These are phyloP conservation scores for Rhodotorula sp. DNA, from an alignment of 1,284 basidiomycete species.

Conservation along the genomic window DNA sequence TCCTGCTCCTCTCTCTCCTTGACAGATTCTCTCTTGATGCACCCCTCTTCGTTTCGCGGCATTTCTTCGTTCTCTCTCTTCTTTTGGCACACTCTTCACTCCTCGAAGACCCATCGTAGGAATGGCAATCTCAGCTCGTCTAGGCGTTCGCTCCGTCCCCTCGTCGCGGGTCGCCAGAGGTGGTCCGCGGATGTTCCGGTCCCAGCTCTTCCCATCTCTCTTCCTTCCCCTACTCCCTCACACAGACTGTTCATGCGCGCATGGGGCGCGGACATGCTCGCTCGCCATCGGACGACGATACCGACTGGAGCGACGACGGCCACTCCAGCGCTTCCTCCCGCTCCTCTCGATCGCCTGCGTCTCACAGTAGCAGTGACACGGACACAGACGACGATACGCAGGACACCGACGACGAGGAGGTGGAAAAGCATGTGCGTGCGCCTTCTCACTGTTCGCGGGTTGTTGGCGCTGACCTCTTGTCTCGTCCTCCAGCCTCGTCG, in stretches of 20 bases:
- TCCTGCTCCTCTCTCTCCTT: background rate
- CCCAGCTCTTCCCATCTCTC: background rate
- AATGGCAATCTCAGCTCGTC: background rate
- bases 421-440: background rate
- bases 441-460: too few relatives aligned
- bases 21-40: constrained; percentile 2
- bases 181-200: too few relatives aligned
- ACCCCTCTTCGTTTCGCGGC: too few relatives aligned
- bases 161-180: background rate
- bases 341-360: background rate
- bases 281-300: background rate
- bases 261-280: background rate
- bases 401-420: background rate
- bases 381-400: background rate
- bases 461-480: too few relatives aligned
- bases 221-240: background rate
- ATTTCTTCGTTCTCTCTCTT: background rate
- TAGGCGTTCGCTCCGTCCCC: constrained; percentile 1
- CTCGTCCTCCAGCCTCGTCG: background rate
- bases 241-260: too few relatives aligned
- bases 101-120: background rate
- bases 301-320: background rate
- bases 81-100: background rate
- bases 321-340: too few relatives aligned
- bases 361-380: background rate